These are phyloP conservation scores for Voacanga thouarsii DNA, from an alignment of 257 asterid species.

Conservation along the genomic window DNA sequence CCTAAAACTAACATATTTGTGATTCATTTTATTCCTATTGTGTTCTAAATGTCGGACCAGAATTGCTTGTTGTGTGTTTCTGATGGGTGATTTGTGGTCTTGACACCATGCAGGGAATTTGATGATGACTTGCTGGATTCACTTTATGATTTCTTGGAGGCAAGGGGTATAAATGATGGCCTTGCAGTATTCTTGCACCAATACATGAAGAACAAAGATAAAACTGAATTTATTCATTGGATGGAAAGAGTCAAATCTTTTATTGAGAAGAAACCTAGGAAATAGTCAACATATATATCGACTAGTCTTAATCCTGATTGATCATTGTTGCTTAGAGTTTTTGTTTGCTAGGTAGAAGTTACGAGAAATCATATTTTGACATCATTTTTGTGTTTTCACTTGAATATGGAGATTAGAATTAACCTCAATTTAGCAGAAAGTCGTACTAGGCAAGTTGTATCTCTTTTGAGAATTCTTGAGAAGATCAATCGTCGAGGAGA, in stretches of 20 bases:
- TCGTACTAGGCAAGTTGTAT: neutral
- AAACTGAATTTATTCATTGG: slow-evolving; percentile 74
- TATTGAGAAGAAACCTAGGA: slow-evolving; percentile 46
- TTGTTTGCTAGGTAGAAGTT: slow-evolving; percentile 13
- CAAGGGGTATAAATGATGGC: slow-evolving; percentile 68
- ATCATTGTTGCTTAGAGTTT: slow-evolving; percentile 4
- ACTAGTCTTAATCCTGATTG: slow-evolving; percentile 7
- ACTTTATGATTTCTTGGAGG: slow-evolving; percentile 74
- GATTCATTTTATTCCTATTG: neutral
- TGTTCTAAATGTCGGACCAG: neutral
- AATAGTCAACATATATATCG: slow-evolving; percentile 6
- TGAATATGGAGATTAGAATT: neutral
- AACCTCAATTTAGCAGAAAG: neutral
- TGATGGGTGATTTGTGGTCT: slow-evolving; percentile 11
- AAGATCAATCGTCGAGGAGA: neutral
- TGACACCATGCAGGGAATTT: slow-evolving; percentile 59
- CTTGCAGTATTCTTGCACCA: slow-evolving; percentile 68
- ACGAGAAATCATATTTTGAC: neutral
- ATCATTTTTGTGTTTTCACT: slow-evolving; percentile 1
- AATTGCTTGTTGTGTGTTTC: neutral
- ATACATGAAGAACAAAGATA: slow-evolving; percentile 70
- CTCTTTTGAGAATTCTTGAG: neutral
- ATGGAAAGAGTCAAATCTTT: slow-evolving; percentile 54
- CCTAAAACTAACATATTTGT: neutral
- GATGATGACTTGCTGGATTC: slow-evolving; percentile 71